These are phyloP conservation scores for Quercus cerris DNA, from an alignment of 306 rosid species.

Conservation along the genomic window DNA sequence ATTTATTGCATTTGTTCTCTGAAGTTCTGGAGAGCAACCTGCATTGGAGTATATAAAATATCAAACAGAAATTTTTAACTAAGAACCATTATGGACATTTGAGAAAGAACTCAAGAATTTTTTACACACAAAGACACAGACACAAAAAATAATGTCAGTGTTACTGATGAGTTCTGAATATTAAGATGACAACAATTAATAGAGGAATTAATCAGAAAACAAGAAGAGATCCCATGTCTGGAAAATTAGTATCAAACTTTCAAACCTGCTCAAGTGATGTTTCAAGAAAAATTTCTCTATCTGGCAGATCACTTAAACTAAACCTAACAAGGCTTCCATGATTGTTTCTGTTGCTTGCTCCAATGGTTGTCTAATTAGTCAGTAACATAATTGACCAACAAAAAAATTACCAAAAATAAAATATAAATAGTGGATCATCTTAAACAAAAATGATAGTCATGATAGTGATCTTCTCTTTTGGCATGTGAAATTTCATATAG, in stretches of 20 bases:
- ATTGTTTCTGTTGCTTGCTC: too few species aligned
- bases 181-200: not conserved
- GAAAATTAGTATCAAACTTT: not conserved
- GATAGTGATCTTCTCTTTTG: too few species aligned
- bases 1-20: conserved; percentile 7
- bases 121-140: not conserved
- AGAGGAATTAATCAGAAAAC: not conserved
- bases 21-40: conserved; percentile 41
- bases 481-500: too few species aligned
- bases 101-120: not conserved
- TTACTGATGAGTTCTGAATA: not conserved
- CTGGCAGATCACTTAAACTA: not conserved
- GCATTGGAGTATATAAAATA: conserved; percentile 24
- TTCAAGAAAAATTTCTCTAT: not conserved
- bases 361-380: too few species aligned
- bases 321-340: not conserved
- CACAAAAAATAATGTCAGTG: not conserved
- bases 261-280: not conserved
- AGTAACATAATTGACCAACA: too few species aligned
- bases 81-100: not conserved
- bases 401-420: too few species aligned
- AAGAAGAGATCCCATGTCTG: not conserved
- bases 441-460: too few species aligned
- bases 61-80: not conserved
- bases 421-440: too few species aligned